Evolutionary conservation across 495 filamentous ascomycete species (phyloP).

Genomic region (Trichocladium antarcticum): DNA sequence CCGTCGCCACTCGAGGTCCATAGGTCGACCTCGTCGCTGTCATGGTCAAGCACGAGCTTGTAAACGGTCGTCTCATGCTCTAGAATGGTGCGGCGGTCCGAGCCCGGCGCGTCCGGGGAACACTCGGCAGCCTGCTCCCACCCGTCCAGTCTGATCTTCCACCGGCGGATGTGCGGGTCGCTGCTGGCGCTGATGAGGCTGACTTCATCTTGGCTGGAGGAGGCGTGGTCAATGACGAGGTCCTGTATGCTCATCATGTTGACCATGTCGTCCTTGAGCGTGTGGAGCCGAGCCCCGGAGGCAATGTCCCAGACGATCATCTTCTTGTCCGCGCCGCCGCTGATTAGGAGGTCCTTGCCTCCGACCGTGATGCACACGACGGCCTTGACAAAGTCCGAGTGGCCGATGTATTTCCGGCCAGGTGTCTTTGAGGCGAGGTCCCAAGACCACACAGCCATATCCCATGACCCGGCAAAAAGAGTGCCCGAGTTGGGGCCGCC

Average conservation of each 20-base stretch:
- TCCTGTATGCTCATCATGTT: constrained; percentile 67
- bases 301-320: constrained; percentile 72
- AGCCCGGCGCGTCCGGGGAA: constrained; percentile 27
- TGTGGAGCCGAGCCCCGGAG: constrained; percentile 56
- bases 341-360: constrained; percentile 59
- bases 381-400: constrained; percentile 84
- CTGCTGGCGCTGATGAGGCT: constrained; percentile 68
- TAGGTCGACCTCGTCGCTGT: constrained; percentile 54
- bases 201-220: constrained; percentile 36
- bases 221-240: constrained; percentile 57
- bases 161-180: constrained; percentile 72
- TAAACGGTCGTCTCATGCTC: constrained; percentile 88
- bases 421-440: constrained; percentile 44
- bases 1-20: constrained; percentile 89
- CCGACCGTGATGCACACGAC: constrained; percentile 45
- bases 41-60: constrained; percentile 48
- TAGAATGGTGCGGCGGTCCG: constrained; percentile 48
- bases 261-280: constrained; percentile 52
- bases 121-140: constrained; percentile 38
- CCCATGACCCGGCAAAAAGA: constrained; percentile 85
- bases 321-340: constrained; percentile 75
- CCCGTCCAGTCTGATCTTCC: constrained; percentile 41
- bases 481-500: constrained; percentile 42
- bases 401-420: constrained; percentile 55
- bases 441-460: constrained; percentile 84